A percentile compares a stretch with the other conserved stretches of the same genome.
These are phyloP conservation scores for Lodderomyces margitis DNA, from an alignment of 1,139 yeast genomes.

Conservation along the genomic window DNA sequence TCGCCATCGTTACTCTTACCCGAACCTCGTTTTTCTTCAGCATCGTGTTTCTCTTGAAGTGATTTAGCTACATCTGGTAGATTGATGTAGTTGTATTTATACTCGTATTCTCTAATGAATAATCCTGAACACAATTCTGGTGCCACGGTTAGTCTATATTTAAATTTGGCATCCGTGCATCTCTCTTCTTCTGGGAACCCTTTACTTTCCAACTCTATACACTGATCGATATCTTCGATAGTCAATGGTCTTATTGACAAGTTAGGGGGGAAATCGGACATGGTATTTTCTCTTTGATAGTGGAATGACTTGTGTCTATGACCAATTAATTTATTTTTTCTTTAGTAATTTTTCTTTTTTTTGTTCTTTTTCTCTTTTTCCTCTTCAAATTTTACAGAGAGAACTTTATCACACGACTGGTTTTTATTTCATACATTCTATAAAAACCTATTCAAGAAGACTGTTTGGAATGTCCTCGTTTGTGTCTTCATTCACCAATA, in stretches of 20 bases:
- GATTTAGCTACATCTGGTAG: constrained; percentile 43
- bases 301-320: neutral
- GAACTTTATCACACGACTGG: constrained; percentile 3
- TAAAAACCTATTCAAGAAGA: constrained; percentile 1
- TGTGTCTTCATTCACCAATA: constrained; percentile 35
- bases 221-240: constrained; percentile 63
- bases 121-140: constrained; percentile 92
- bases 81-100: constrained; percentile 44
- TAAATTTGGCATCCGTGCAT: constrained; percentile 59
- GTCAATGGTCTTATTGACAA: constrained; percentile 82
- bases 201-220: constrained; percentile 57
- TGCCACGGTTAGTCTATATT: constrained; percentile 72
- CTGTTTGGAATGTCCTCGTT: constrained; percentile 12
- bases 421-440: neutral
- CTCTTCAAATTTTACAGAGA: neutral
- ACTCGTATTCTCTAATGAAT: constrained; percentile 66
- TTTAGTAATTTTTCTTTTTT: neutral
- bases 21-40: constrained; percentile 16
- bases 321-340: neutral
- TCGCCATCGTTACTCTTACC: constrained; percentile 27
- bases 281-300: constrained; percentile 8
- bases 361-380: neutral
- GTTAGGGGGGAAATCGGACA: constrained; percentile 51
- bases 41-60: constrained; percentile 26
- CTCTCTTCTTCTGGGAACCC: constrained; percentile 71